These are phyloP conservation scores for Stenogyne calaminthoides DNA, from an alignment of 305 asterid genomes.

Conservation along the genomic window DNA sequence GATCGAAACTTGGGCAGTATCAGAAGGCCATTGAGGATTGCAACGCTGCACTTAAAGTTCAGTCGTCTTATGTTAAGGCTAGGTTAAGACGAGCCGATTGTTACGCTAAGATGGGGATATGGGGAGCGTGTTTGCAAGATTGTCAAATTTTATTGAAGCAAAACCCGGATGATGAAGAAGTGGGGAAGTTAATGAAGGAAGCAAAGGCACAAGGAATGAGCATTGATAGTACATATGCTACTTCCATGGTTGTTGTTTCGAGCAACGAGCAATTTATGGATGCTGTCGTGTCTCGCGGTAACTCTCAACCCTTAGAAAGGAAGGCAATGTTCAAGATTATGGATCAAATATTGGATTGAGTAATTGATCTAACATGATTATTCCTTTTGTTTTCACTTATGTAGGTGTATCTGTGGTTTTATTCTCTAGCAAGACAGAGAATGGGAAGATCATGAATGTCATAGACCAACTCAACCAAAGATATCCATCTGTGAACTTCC, in stretches of 20 bases:
- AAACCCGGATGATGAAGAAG: slow-evolving; percentile 60
- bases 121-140: slow-evolving; percentile 76
- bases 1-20: slow-evolving; percentile 65
- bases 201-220: slow-evolving; percentile 44
- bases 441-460: slow-evolving; percentile 34
- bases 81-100: slow-evolving; percentile 77
- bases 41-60: slow-evolving; percentile 56
- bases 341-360: no score
- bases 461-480: slow-evolving; percentile 43
- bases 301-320: not conserved
- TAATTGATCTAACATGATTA: not conserved
- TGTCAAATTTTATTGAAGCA: slow-evolving; percentile 61
- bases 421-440: slow-evolving; percentile 44
- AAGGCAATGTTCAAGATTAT: no score
- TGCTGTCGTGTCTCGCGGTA: slow-evolving; percentile 43
- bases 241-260: slow-evolving; percentile 36
- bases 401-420: slow-evolving; percentile 47
- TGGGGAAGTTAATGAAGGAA: slow-evolving; percentile 48
- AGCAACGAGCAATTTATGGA: slow-evolving; percentile 47
- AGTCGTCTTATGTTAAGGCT: slow-evolving; percentile 70
- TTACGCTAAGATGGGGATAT: slow-evolving; percentile 66
- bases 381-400: not conserved
- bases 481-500: slow-evolving; percentile 49
- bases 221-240: not conserved
- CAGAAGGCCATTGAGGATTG: slow-evolving; percentile 81